These are phyloP conservation scores for Penicillium herquei DNA, from an alignment of 495 filamentous ascomycete genomes.

Conservation along the genomic window DNA sequence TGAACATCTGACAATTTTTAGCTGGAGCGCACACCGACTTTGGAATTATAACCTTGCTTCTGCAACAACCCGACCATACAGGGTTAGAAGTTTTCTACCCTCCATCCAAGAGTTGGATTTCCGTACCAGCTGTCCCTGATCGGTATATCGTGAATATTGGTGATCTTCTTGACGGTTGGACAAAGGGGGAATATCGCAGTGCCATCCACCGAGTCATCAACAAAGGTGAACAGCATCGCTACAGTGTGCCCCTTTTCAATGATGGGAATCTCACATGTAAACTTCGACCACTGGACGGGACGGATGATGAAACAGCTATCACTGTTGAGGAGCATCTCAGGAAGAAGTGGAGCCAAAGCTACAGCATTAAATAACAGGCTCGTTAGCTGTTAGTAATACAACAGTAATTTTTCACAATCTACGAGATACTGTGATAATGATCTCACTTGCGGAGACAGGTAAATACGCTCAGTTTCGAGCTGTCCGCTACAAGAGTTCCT, in stretches of 20 bases:
- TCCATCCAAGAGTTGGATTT: slow-evolving; percentile 35
- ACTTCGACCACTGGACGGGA: neutral
- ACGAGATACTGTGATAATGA: too few species aligned
- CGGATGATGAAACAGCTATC: neutral
- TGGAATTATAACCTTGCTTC: slow-evolving; percentile 40
- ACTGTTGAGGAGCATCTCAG: slow-evolving; percentile 3
- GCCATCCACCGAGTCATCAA: slow-evolving; percentile 40
- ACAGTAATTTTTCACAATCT: too few species aligned
- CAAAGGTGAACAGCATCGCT: slow-evolving; percentile 4
- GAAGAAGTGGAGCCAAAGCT: too few species aligned
- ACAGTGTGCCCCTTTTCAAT: slow-evolving; percentile 19
- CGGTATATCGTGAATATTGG: slow-evolving; percentile 48
- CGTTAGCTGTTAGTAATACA: too few species aligned
- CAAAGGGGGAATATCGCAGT: slow-evolving; percentile 35
- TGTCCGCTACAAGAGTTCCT: too few species aligned
- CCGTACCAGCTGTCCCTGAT: slow-evolving; percentile 33
- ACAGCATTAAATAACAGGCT: too few species aligned
- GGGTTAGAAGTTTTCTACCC: slow-evolving; percentile 45
- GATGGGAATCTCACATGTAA: slow-evolving; percentile 6
- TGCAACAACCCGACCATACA: slow-evolving; percentile 40
- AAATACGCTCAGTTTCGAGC: too few species aligned
- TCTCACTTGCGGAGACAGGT: too few species aligned
- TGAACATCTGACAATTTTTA: neutral
- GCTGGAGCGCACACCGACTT: slow-evolving; percentile 37
- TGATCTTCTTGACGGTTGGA: slow-evolving; percentile 39